Percentiles rank a stretch among this genome's conserved stretches.
Conservation (phyloP, 495 filamentous ascomycete species). For the Echria macrotheca region DNA sequence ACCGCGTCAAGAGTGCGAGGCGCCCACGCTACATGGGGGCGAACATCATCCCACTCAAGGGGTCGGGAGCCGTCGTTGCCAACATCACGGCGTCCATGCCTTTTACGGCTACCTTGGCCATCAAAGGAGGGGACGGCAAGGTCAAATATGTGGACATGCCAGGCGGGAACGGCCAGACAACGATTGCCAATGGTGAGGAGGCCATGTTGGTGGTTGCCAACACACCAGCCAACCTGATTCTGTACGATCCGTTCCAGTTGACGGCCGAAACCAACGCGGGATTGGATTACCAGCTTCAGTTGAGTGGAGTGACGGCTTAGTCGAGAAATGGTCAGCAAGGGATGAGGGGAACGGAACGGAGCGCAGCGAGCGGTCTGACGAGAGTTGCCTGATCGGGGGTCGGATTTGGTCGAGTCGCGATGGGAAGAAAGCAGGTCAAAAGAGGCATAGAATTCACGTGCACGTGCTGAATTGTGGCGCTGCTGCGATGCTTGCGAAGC, state of each 20-base stretch:
- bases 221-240: conserved; percentile 31
- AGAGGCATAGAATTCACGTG: too few species aligned
- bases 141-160: conserved; percentile 27
- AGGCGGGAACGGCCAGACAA: conserved; percentile 21
- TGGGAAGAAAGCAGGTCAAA: too few species aligned
- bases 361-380: too few species aligned
- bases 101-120: conserved; percentile 32
- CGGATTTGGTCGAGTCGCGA: too few species aligned
- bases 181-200: conserved; percentile 31
- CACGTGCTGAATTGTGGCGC: too few species aligned
- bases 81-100: conserved; percentile 25
- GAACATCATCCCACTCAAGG: conserved; percentile 40
- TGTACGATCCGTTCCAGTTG: conserved; percentile 41
- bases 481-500: too few species aligned
- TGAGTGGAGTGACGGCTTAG: conserved; percentile 31
- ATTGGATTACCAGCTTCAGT: conserved; percentile 32
- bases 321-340: background rate
- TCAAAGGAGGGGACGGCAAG: conserved; percentile 25
- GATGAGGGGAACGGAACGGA: too few species aligned
- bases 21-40: conserved; percentile 42
- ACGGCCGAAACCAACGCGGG: conserved; percentile 33
- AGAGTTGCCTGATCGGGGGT: too few species aligned
- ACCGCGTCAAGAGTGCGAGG: conserved; percentile 36
- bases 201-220: conserved; percentile 40
- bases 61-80: conserved; percentile 24